Conservation (phyloP, 371 early-diverging fungal species). For the Mucor saturninus region DNA sequence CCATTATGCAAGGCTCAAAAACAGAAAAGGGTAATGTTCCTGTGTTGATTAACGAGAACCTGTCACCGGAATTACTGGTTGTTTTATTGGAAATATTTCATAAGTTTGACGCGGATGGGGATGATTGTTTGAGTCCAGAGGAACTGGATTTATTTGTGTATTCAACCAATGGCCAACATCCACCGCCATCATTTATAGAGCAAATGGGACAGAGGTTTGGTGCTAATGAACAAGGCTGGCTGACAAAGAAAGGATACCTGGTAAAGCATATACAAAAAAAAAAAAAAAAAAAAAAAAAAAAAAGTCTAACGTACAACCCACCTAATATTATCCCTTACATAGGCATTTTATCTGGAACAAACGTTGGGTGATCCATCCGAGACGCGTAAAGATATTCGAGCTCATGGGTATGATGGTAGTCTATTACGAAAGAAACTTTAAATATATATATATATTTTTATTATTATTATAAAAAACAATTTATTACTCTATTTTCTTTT, state of each 20-base stretch:
- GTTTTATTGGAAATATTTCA: slow-evolving; percentile 56
- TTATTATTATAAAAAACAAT: too few relatives aligned
- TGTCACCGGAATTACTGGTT: slow-evolving; percentile 46
- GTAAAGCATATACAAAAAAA: slow-evolving; percentile 17
- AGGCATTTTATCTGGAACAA: slow-evolving; percentile 67
- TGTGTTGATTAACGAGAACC: slow-evolving; percentile 43
- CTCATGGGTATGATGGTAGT: slow-evolving; percentile 61
- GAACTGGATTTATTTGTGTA: slow-evolving; percentile 61
- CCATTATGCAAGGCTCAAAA: slow-evolving; percentile 48
- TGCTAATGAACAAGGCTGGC: slow-evolving; percentile 52
- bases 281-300: background rate
- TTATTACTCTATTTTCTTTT: too few relatives aligned
- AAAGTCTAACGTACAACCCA: background rate
- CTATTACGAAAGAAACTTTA: background rate
- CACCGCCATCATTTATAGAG: slow-evolving; percentile 55
- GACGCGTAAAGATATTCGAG: slow-evolving; percentile 60
- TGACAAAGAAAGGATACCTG: slow-evolving; percentile 62
- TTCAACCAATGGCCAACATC: slow-evolving; percentile 63
- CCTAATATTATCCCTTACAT: background rate
- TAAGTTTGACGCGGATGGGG: slow-evolving; percentile 58
- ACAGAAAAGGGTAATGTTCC: slow-evolving; percentile 37
- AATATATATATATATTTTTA: background rate
- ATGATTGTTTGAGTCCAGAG: slow-evolving; percentile 48
- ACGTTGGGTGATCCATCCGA: slow-evolving; percentile 65
- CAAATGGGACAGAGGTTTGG: slow-evolving; percentile 66